A percentile compares a stretch with the other conserved stretches of the same genome.
Evolutionary conservation across 768 basidiomycete genomes (phyloP).

Genomic region (Punctularia strigosozonata): DNA sequence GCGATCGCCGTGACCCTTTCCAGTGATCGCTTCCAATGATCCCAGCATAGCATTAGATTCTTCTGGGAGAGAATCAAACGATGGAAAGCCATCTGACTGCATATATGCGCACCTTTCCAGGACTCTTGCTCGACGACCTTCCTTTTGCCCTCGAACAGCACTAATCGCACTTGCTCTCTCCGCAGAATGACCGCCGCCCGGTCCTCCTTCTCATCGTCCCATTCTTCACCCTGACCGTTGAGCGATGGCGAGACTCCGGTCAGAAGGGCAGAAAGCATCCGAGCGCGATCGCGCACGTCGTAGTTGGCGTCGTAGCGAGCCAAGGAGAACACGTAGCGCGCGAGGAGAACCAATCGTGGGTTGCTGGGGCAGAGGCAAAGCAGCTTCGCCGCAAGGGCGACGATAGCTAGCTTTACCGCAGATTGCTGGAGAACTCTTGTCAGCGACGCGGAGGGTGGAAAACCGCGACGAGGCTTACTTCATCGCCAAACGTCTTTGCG

Average conservation of each 20-base stretch:
- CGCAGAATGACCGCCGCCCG: conserved; percentile 67
- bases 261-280: conserved; percentile 67
- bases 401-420: conserved; percentile 66
- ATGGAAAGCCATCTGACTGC: neutral
- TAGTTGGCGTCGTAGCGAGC: conserved; percentile 84
- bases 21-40: conserved; percentile 51
- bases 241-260: conserved; percentile 29
- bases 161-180: conserved; percentile 68
- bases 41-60: conserved; percentile 42
- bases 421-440: conserved; percentile 1
- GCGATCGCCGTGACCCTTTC: conserved; percentile 39
- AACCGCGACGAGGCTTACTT: conserved; percentile 35
- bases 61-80: conserved; percentile 6
- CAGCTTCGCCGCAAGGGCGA: conserved; percentile 83
- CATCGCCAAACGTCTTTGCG: conserved; percentile 58
- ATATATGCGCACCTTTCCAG: conserved; percentile 17
- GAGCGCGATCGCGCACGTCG: conserved; percentile 83
- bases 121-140: conserved; percentile 25
- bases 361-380: conserved; percentile 54
- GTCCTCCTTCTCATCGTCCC: conserved; percentile 30
- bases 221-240: conserved; percentile 13
- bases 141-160: conserved; percentile 70
- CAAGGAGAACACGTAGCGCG: conserved; percentile 66
- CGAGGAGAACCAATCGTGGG: conserved; percentile 37
- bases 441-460: conserved; percentile 1